phyloP scores from a whole-genome alignment of 2,329 filamentous ascomycete species.

The Calcarisporium arbuscula region DNA sequence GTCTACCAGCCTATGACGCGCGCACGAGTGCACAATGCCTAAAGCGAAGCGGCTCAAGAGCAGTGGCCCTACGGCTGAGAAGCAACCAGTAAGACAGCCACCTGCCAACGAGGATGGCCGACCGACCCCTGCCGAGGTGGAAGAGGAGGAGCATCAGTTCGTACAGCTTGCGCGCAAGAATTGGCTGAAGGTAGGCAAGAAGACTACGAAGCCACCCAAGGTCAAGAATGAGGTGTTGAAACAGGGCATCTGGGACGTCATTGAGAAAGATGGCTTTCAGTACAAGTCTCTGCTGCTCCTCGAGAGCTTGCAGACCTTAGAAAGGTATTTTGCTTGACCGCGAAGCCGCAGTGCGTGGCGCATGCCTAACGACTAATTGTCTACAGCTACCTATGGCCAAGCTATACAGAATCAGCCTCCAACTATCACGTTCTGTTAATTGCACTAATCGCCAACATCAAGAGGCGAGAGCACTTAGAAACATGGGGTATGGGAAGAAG shows the following conservation, averaged over 20 bases:
- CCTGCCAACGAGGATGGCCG: conserved; percentile 28
- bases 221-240: conserved; percentile 83
- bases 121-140: conserved; percentile 58
- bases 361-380: conserved; percentile 15
- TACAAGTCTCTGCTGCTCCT: conserved; percentile 73
- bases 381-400: conserved; percentile 83
- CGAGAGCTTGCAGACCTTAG: conserved; percentile 85
- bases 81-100: conserved; percentile 28
- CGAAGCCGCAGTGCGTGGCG: not conserved
- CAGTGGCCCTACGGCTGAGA: conserved; percentile 36
- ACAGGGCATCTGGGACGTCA: conserved; percentile 77
- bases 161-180: conserved; percentile 73
- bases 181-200: conserved; percentile 67
- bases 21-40: conserved; percentile 39
- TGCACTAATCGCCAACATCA: conserved; percentile 79
- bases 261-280: conserved; percentile 76
- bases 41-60: conserved; percentile 54
- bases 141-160: conserved; percentile 66
- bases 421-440: conserved; percentile 89
- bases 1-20: conserved; percentile 8
- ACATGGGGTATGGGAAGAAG: conserved; percentile 69
- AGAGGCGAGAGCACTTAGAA: conserved; percentile 77
- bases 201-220: conserved; percentile 57
- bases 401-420: conserved; percentile 79
- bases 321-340: conserved; percentile 49